phyloP scores from a whole-genome alignment of 192 early-diverging fungal species.

The Coemansia sp. region DNA sequence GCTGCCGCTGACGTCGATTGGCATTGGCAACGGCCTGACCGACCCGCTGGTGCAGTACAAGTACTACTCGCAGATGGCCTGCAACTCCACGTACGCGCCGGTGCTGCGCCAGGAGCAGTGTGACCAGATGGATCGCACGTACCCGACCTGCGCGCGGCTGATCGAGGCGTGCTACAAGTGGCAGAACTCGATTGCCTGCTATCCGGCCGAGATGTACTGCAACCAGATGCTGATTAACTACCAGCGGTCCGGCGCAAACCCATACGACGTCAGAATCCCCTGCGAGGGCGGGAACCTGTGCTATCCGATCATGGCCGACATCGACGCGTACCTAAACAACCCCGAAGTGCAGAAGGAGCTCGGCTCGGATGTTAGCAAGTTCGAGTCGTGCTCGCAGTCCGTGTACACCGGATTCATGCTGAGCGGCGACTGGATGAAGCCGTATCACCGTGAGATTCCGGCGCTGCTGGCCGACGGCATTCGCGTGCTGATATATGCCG shows the following conservation, averaged over 20 bases:
- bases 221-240: conserved; percentile 76
- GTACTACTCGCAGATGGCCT: conserved; percentile 77
- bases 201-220: conserved; percentile 82
- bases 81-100: conserved; percentile 69
- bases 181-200: conserved; percentile 70
- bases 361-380: conserved; percentile 68
- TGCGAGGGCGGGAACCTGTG: conserved; percentile 83
- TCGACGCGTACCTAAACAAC: conserved; percentile 76
- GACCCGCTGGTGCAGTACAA: conserved; percentile 87
- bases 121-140: conserved; percentile 67
- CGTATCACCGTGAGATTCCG: conserved; percentile 64
- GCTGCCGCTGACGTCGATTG: conserved; percentile 70
- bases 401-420: conserved; percentile 76
- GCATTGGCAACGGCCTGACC: conserved; percentile 90
- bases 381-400: conserved; percentile 78
- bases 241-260: conserved; percentile 79
- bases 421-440: conserved; percentile 87
- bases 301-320: conserved; percentile 77
- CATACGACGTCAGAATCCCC: conserved; percentile 88
- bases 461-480: conserved; percentile 75
- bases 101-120: conserved; percentile 70
- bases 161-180: conserved; percentile 84
- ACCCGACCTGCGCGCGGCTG: conserved; percentile 69
- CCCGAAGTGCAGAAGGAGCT: conserved; percentile 70
- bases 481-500: conserved; percentile 84